Base-by-base conservation (phyloP, 148 eudicot species). In the Diospyros kaki region DNA sequence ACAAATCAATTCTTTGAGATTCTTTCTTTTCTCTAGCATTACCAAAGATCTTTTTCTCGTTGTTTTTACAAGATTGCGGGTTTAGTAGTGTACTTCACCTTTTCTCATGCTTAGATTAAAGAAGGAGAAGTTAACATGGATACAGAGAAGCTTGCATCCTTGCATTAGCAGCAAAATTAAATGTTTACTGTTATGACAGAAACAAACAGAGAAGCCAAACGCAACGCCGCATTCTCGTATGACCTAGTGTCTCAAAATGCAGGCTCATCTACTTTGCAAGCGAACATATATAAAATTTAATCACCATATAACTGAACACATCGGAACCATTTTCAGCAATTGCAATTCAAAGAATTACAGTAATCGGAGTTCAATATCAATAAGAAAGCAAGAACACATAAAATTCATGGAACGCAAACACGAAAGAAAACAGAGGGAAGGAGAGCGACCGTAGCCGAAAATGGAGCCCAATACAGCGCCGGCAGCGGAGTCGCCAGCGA, bases 401-500 rank as follows among this genome's bases (percentile, higher is more conserved):
- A 39, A 66, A 68, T 60, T 11, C 0, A 60, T 48, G 9, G 70
- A 71, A 7, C 45, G 18, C 42, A 61, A 9, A 66, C 3, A 54
- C 1, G 43, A 28, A 14, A 13, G 5, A 50, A 11, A 50, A 6
- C 66, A 68, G 53, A 51, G 51, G 53, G 65, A 72, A 44, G 76
- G 51, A 65, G 10, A 43, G 28, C 14, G 58, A 93, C 98, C 98
- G 66, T 82, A 89, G 68, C 98, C 98, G 66, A 93, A 89, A 73
- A 93, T 45, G 75, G 98, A 89, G 62, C 98, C 98, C 88, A 88
- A 85, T 45, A 87, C 76, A 71, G 97, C 98, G 55, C 98, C 96
- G 44, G 81, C 87, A n/a, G 85, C 85, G 6, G 97, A 76, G 73
- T 93, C 97, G 5, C 87, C 86, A 73, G 91, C 97, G 71, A 85